Conservation (phyloP, 345 rosid genomes). For the Sonneratia alba region DNA sequence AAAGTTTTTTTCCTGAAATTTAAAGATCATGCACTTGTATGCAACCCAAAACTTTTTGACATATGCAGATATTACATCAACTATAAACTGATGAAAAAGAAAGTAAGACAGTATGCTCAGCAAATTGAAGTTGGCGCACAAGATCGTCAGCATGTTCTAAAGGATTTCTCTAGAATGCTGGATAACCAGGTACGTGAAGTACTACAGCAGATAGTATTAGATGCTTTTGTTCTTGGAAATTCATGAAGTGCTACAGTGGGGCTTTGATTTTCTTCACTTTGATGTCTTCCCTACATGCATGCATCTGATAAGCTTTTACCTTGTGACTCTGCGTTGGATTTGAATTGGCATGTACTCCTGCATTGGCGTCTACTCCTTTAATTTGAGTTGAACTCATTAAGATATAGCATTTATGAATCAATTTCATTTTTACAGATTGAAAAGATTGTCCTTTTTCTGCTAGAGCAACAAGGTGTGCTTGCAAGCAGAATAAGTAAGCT, state of each 20-base stretch:
- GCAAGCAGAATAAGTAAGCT: conserved; percentile 59
- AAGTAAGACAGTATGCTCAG: conserved; percentile 68
- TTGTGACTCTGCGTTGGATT: not conserved
- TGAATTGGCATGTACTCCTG: not conserved
- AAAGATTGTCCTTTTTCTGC: conserved; percentile 79
- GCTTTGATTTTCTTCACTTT: not conserved
- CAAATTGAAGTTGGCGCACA: conserved; percentile 69
- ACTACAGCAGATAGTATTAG: not conserved
- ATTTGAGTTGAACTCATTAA: not conserved
- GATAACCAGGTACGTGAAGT: conserved; percentile 60
- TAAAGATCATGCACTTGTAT: not conserved
- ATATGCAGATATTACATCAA: conserved; percentile 74
- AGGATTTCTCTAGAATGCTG: conserved; percentile 97
- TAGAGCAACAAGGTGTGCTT: conserved; percentile 94
- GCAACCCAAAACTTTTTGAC: not conserved
- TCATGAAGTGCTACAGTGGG: not conserved
- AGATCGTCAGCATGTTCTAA: conserved; percentile 83
- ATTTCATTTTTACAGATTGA: conserved; percentile 55
- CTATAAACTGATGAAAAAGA: conserved; percentile 93
- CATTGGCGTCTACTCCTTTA: not conserved
- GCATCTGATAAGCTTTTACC: not conserved
- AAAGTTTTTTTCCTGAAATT: too few relatives aligned
- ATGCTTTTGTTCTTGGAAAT: not conserved
- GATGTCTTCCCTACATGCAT: not conserved
- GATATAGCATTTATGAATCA: not conserved